Evolutionary conservation across 306 rosid genomes (phyloP).

Genomic region (Sicyos baderoa): DNA sequence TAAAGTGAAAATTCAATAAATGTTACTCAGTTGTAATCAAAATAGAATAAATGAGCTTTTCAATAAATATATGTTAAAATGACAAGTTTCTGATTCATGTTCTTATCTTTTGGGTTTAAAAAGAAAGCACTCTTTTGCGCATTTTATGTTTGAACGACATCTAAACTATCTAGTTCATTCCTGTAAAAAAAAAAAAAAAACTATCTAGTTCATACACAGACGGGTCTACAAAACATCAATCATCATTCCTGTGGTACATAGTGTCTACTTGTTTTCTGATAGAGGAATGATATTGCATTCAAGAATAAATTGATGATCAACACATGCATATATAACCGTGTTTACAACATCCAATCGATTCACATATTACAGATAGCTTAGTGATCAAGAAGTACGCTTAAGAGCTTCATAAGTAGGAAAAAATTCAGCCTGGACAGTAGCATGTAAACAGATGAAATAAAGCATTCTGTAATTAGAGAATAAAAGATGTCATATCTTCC

Average conservation of each 20-base stretch:
- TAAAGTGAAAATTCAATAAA: background rate
- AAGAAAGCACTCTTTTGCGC: background rate
- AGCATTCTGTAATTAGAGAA: background rate
- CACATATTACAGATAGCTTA: background rate
- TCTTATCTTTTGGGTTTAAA: background rate
- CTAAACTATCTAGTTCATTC: conserved; percentile 1
- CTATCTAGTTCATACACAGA: conserved; percentile 2
- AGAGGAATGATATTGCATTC: background rate
- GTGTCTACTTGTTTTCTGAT: background rate
- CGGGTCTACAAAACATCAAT: background rate
- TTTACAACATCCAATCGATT: background rate
- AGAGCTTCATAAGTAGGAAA: background rate
- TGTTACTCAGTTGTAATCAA: background rate
- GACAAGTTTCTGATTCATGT: background rate
- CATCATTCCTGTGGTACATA: background rate
- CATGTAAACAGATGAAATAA: background rate
- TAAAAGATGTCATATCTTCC: background rate
- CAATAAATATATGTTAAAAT: background rate
- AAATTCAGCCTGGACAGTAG: background rate
- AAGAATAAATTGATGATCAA: background rate
- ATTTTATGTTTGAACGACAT: background rate
- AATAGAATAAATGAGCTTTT: background rate
- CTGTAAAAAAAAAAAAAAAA: too few species aligned
- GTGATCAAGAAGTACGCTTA: background rate
- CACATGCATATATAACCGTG: background rate